These are phyloP conservation scores for Metschnikowia matae DNA, from an alignment of 805 yeast genomes.

Conservation along the genomic window DNA sequence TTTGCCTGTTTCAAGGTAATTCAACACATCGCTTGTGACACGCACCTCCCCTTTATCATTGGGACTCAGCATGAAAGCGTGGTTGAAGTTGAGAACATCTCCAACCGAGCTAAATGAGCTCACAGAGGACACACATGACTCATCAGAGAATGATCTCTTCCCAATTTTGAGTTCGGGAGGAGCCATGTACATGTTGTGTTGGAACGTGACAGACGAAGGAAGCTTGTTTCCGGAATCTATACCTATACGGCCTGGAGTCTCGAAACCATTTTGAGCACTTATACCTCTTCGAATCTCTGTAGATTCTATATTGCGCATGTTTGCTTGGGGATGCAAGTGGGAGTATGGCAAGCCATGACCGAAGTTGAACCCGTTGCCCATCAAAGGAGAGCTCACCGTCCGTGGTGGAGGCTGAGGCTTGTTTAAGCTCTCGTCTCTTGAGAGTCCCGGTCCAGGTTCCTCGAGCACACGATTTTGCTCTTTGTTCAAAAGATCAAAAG, in stretches of 20 bases:
- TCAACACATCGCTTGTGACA: constrained; percentile 9
- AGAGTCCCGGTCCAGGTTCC: background rate
- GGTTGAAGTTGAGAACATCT: constrained; percentile 18
- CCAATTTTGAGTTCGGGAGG: constrained; percentile 10
- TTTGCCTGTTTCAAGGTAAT: constrained; percentile 3
- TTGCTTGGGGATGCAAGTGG: background rate
- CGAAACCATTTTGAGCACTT: background rate
- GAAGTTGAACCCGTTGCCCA: background rate
- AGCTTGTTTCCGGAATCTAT: background rate
- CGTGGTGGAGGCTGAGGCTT: constrained; percentile 1
- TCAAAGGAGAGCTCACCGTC: background rate
- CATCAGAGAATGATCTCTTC: constrained; percentile 32
- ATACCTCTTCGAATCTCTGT: background rate
- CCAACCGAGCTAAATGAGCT: constrained; percentile 36
- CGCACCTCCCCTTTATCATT: constrained; percentile 11
- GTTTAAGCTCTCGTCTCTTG: background rate
- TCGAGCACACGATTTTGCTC: background rate
- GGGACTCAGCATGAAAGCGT: constrained; percentile 14
- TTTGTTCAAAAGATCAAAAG: background rate
- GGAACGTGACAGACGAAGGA: constrained; percentile 7
- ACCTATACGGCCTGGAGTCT: background rate
- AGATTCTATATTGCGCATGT: background rate
- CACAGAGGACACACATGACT: constrained; percentile 36
- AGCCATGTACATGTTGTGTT: constrained; percentile 14
- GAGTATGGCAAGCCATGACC: background rate